Conservation (phyloP, 495 filamentous ascomycete genomes). For the Geopyxis carbonaria region DNA sequence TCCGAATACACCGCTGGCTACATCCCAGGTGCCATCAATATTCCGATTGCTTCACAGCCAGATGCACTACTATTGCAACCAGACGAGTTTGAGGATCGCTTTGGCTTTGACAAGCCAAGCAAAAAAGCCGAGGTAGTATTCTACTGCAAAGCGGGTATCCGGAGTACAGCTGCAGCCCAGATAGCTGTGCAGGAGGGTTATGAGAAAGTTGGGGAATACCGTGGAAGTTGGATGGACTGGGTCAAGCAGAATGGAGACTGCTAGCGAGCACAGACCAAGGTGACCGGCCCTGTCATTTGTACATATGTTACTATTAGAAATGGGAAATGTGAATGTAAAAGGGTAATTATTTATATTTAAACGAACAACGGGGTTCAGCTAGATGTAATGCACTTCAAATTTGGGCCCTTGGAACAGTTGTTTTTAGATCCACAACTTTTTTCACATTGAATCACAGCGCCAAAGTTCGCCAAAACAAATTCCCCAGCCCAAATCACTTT, state of each 20-base stretch:
- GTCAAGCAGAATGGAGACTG: conserved; percentile 42
- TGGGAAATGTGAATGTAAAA: no score
- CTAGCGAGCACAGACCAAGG: no score
- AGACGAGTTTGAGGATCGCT: conserved; percentile 62
- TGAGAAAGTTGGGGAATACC: conserved; percentile 58
- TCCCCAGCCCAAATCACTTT: conserved; percentile 5
- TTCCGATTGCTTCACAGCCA: conserved; percentile 59
- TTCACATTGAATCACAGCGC: no score
- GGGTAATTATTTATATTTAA: no score
- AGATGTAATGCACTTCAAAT: no score
- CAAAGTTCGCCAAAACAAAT: no score
- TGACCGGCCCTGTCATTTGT: no score
- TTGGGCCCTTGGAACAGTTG: no score
- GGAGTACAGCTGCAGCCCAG: conserved; percentile 61
- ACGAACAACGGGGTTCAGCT: no score
- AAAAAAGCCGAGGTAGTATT: conserved; percentile 50
- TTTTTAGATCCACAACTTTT: no score
- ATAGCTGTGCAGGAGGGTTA: conserved; percentile 65
- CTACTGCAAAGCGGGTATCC: conserved; percentile 83
- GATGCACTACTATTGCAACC: conserved; percentile 56
- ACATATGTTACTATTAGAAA: no score
- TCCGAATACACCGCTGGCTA: conserved; percentile 53
- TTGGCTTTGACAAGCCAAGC: conserved; percentile 47
- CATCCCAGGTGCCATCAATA: conserved; percentile 63
- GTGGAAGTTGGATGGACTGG: conserved; percentile 88